Evolutionary conservation across 2,329 filamentous ascomycete species (phyloP).

Genomic region (Thelonectria olida): DNA sequence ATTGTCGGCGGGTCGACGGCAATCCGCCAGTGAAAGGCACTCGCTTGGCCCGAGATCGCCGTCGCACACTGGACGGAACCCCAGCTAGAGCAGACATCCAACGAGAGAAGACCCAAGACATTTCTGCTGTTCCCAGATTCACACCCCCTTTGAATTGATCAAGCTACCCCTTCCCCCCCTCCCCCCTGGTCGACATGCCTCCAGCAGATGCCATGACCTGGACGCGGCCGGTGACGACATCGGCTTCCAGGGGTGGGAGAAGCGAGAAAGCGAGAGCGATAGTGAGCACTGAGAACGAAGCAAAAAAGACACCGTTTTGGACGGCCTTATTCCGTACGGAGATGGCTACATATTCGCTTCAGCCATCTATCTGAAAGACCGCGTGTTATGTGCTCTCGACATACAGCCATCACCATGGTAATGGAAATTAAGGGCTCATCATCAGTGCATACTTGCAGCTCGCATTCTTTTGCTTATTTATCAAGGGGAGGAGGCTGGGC

Average conservation of each 20-base stretch:
- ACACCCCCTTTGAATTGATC: slow-evolving; percentile 10
- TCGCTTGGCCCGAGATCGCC: slow-evolving; percentile 17
- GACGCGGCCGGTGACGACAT: slow-evolving; percentile 14
- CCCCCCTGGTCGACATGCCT: not conserved
- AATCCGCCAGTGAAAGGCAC: slow-evolving; percentile 5
- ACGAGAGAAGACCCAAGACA: not conserved
- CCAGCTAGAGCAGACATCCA: slow-evolving; percentile 1
- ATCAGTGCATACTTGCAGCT: not conserved
- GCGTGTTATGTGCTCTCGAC: no score
- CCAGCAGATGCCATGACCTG: not conserved
- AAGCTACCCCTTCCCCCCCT: slow-evolving; percentile 2
- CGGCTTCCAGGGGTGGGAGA: not conserved
- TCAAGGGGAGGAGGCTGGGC: not conserved
- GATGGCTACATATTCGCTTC: no score
- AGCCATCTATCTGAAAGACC: no score
- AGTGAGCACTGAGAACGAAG: not conserved
- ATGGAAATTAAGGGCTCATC: not conserved
- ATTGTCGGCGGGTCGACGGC: slow-evolving; percentile 14
- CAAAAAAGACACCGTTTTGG: no score
- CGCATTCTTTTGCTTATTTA: not conserved
- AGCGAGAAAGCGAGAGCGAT: not conserved
- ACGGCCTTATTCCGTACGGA: no score
- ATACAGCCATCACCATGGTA: not conserved
- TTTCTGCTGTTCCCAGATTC: not conserved
- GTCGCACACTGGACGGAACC: slow-evolving; percentile 8